Conservation (phyloP, 2,329 filamentous ascomycete genomes). For the Aspergillus clavatus region DNA sequence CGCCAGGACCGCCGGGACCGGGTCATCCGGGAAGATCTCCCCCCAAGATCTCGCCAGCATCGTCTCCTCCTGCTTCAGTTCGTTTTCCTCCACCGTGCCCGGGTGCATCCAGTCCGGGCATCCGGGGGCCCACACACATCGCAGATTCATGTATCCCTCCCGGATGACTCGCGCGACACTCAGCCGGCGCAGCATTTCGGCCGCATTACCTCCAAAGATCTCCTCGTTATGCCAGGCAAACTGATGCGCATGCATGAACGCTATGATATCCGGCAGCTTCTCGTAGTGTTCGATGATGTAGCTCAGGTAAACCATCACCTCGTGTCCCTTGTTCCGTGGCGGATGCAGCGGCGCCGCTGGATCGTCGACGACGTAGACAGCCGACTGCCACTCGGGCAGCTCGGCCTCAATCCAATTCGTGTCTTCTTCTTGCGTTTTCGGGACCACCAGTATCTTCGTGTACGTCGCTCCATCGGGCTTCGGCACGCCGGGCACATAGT, state of each 20-base stretch:
- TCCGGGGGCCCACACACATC: conserved; percentile 55
- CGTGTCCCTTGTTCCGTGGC: conserved; percentile 57
- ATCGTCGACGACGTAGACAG: conserved; percentile 52
- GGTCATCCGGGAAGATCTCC: conserved; percentile 44
- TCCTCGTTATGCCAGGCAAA: conserved; percentile 58
- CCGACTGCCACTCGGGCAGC: conserved; percentile 45
- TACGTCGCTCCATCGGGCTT: conserved; percentile 48
- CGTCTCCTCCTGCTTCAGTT: conserved; percentile 44
- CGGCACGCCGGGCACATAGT: conserved; percentile 33
- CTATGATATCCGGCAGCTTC: conserved; percentile 52
- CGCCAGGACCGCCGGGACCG: conserved; percentile 48
- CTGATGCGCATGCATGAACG: conserved; percentile 58
- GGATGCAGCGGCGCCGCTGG: conserved; percentile 47
- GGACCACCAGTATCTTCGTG: conserved; percentile 52
- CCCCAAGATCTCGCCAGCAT: conserved; percentile 45
- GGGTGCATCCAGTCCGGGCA: conserved; percentile 57
- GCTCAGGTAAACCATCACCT: conserved; percentile 59
- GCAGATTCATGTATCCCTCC: conserved; percentile 56
- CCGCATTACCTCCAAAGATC: conserved; percentile 48
- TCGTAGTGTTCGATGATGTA: conserved; percentile 62
- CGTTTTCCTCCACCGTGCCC: conserved; percentile 35
- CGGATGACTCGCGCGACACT: conserved; percentile 49
- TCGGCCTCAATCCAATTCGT: conserved; percentile 52
- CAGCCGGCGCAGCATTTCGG: conserved; percentile 48
- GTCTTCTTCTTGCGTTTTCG: conserved; percentile 49